These are phyloP conservation scores for Kodamaea lidongshanica DNA, from an alignment of 805 yeast genomes.

Conservation along the genomic window DNA sequence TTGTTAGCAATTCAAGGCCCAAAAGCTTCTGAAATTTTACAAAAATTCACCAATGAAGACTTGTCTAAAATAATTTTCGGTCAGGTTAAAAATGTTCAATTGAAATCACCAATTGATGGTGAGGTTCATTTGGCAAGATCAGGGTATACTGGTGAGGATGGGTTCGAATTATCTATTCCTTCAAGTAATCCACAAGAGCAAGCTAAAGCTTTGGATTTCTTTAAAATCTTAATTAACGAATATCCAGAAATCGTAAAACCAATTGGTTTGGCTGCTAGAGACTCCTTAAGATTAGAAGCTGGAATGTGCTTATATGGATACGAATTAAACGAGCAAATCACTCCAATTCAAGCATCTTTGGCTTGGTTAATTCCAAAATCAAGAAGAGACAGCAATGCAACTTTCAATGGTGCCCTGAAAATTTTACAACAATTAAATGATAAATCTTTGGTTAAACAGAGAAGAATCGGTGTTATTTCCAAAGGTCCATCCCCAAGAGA, in stretches of 20 bases:
- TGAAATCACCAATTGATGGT: constrained; percentile 33
- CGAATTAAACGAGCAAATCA: constrained; percentile 69
- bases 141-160: constrained; percentile 98
- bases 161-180: constrained; percentile 85
- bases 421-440: constrained; percentile 68
- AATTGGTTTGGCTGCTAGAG: constrained; percentile 97
- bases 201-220: constrained; percentile 49
- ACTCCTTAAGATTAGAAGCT: constrained; percentile 90
- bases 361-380: constrained; percentile 85
- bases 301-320: constrained; percentile 98
- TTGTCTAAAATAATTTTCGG: constrained; percentile 71
- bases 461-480: constrained; percentile 70
- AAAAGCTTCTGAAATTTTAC: constrained; percentile 59
- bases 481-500: constrained; percentile 93
- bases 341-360: constrained; percentile 86
- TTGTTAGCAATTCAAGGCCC: constrained; percentile 94
- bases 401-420: constrained; percentile 71
- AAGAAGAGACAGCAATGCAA: constrained; percentile 48
- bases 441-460: constrained; percentile 46
- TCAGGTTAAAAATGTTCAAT: constrained; percentile 39
- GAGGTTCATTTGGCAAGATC: constrained; percentile 81
- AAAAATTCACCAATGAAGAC: constrained; percentile 54
- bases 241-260: constrained; percentile 60
- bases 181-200: constrained; percentile 34
- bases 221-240: constrained; percentile 50